Evolutionary conservation across 2,329 filamentous ascomycete species (phyloP).

Genomic region (Aspergillus hortae): DNA sequence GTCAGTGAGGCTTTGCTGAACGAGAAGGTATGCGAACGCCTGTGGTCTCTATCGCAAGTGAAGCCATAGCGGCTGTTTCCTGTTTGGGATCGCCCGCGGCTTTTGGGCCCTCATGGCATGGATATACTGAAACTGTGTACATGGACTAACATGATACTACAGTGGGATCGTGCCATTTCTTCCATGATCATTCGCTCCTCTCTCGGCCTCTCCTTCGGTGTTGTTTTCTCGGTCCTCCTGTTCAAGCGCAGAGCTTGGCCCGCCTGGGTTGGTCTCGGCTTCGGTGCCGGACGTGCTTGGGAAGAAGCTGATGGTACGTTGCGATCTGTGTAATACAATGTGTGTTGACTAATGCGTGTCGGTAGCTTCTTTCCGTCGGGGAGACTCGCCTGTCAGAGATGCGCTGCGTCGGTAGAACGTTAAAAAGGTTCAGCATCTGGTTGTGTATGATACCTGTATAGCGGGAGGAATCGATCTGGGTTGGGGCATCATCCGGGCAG

Average conservation of each 20-base stretch:
- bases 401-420: conserved; percentile 33
- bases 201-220: conserved; percentile 92
- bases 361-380: conserved; percentile 43
- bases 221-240: conserved; percentile 96
- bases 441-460: conserved; percentile 39
- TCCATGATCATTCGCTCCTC: conserved; percentile 96
- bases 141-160: conserved; percentile 17
- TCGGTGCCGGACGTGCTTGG: conserved; percentile 93
- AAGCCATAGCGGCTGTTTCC: background rate
- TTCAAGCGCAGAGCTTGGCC: conserved; percentile 99
- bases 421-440: conserved; percentile 14
- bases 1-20: conserved; percentile 98
- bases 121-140: background rate
- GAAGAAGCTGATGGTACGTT: conserved; percentile 89
- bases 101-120: background rate
- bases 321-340: conserved; percentile 3
- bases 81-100: background rate
- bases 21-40: conserved; percentile 74
- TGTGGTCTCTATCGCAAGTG: background rate
- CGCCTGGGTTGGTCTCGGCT: conserved; percentile 89
- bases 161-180: conserved; percentile 99
- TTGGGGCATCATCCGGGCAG: conserved; percentile 11
- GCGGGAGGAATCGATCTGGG: conserved; percentile 19
- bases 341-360: background rate
- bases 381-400: conserved; percentile 38